Percentiles rank a stretch among this genome's conserved stretches.
phyloP scores from a whole-genome alignment of 768 basidiomycete species.

The Lentinula boryana region DNA sequence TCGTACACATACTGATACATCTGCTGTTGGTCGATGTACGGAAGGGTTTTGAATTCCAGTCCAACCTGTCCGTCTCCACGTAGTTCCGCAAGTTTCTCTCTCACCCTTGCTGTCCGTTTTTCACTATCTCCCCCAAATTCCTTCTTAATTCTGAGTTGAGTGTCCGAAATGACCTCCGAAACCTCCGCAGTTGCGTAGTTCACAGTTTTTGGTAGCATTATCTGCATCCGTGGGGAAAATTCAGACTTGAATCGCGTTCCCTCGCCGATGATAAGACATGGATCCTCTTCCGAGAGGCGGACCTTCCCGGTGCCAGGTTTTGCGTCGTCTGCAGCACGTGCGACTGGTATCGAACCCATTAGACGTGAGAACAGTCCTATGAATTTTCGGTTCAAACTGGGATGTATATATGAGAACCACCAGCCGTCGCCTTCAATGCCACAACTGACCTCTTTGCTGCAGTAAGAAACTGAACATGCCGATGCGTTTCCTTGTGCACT shows the following conservation, averaged over 20 bases:
- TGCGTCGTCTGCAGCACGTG: slow-evolving; percentile 84
- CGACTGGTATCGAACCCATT: slow-evolving; percentile 70
- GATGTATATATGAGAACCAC: not conserved
- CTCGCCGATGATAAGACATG: slow-evolving; percentile 77
- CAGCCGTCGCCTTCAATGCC: slow-evolving; percentile 17
- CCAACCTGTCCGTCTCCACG: slow-evolving; percentile 52
- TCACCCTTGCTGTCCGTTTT: slow-evolving; percentile 59
- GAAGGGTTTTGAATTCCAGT: slow-evolving; percentile 74
- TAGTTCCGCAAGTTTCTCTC: slow-evolving; percentile 61
- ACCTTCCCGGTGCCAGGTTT: slow-evolving; percentile 70
- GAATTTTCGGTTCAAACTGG: not conserved
- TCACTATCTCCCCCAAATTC: slow-evolving; percentile 83
- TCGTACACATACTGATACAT: slow-evolving; percentile 95
- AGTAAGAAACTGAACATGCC: slow-evolving; percentile 80
- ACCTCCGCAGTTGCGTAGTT: slow-evolving; percentile 80
- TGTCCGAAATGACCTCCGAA: slow-evolving; percentile 84
- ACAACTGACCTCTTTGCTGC: slow-evolving; percentile 74
- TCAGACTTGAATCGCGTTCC: slow-evolving; percentile 73
- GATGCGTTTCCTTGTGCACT: slow-evolving; percentile 76
- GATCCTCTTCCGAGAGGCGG: slow-evolving; percentile 66
- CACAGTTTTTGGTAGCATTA: slow-evolving; percentile 78
- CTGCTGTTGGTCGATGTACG: slow-evolving; percentile 87
- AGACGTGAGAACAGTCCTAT: slow-evolving; percentile 9
- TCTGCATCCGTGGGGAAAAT: slow-evolving; percentile 73
- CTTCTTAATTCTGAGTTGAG: slow-evolving; percentile 74